Percentiles rank a stretch among this genome's conserved stretches.
Conservation (phyloP, 2,329 filamentous ascomycete genomes). For the Erysiphe pulchra region DNA sequence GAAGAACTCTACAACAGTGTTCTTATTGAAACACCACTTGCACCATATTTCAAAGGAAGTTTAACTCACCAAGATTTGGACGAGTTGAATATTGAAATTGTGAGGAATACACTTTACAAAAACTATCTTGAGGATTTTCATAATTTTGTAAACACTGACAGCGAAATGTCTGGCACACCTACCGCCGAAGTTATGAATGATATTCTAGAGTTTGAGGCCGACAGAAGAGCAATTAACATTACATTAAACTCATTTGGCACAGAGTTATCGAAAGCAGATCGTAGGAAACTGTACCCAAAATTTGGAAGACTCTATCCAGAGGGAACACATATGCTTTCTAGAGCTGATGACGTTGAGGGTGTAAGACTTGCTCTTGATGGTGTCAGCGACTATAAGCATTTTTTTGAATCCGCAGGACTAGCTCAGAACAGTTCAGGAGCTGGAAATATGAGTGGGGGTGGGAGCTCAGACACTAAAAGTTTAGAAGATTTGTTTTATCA, state of each 20-base stretch:
- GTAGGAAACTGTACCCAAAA: slow-evolving; percentile 84
- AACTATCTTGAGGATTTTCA: slow-evolving; percentile 98
- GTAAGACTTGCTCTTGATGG: slow-evolving; percentile 85
- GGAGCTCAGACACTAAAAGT: slow-evolving; percentile 61
- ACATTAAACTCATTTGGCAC: slow-evolving; percentile 97
- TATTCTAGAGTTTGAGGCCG: slow-evolving; percentile 88
- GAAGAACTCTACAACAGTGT: slow-evolving; percentile 98
- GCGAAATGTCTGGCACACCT: slow-evolving; percentile 67
- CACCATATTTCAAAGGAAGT: slow-evolving; percentile 91
- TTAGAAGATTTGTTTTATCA: slow-evolving; percentile 96
- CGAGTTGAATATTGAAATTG: slow-evolving; percentile 97
- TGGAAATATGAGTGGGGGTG: slow-evolving; percentile 64
- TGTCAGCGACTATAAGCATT: slow-evolving; percentile 76
- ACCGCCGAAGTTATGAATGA: slow-evolving; percentile 90
- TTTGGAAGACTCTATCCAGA: slow-evolving; percentile 86
- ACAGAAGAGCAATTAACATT: slow-evolving; percentile 93
- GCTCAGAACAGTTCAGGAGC: slow-evolving; percentile 47
- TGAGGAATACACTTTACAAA: slow-evolving; percentile 96
- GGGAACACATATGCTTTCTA: slow-evolving; percentile 79
- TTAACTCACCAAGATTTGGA: slow-evolving; percentile 91
- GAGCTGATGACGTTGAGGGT: slow-evolving; percentile 83
- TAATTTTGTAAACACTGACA: slow-evolving; percentile 71
- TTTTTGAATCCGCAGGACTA: slow-evolving; percentile 76
- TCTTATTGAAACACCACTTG: slow-evolving; percentile 83
- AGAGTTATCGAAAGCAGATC: slow-evolving; percentile 75